Base-by-base conservation (phyloP, 768 basidiomycete species). In the Amyloporia xantha region DNA sequence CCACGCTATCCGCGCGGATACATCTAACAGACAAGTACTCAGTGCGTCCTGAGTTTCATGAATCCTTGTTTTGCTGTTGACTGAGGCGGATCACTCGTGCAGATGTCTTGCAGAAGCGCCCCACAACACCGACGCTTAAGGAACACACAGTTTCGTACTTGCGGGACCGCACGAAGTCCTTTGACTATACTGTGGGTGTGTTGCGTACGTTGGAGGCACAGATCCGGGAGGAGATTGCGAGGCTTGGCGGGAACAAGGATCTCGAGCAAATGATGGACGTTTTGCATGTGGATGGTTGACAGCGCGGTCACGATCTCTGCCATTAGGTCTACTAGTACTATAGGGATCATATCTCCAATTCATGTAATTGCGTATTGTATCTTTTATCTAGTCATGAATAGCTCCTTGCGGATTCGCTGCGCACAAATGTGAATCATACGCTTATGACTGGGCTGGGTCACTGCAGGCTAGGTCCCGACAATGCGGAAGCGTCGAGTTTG, bases 51-150 rank as follows among this genome's bases (percentile, higher is more conserved):
- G 41, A 17, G 20, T 9, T 39, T 2, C 21, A n/a, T n/a, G n/a
- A n/a, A n/a, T n/a, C n/a, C n/a, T n/a, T n/a, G n/a, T n/a, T n/a
- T n/a, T n/a, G n/a, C n/a, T n/a, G n/a, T n/a, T n/a, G n/a, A n/a
- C n/a, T n/a, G n/a, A n/a, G n/a, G n/a, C n/a, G n/a, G n/a, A n/a
- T n/a, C n/a, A n/a, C 24, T 33, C 36, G n/a, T 25, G 9, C 54
- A 95, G 91, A 93, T 55, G 84, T 95, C 25, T 79, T 98, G 3
- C 88, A 93, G 61, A 91, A 95, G 68, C 77, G 88, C 1, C 91
- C 94, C 0, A 74, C 79, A 2, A 88, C 86, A 0, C 81, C 85
- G 1, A 86, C 86, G 0, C 74, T 91, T 35, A 97, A 97, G 64
- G 66, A 67, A 1, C 85, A 92, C 62, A 77, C 84, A 1, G 90